Base-by-base conservation (phyloP, 2,329 filamentous ascomycete species). In the Colletotrichum shisoi region DNA sequence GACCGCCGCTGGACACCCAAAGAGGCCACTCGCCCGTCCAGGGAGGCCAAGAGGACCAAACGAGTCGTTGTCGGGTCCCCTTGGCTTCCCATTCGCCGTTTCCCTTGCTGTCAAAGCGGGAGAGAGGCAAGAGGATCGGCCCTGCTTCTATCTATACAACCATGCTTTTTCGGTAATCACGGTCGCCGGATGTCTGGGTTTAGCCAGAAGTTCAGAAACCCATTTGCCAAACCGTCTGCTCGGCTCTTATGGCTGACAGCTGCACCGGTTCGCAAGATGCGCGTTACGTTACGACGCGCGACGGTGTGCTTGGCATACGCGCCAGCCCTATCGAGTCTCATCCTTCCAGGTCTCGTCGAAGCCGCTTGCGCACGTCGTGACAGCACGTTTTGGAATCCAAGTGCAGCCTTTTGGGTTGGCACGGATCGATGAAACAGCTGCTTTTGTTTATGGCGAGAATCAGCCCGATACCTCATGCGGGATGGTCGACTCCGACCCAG, bases 241-340 rank as follows among this genome's bases (percentile, higher is more conserved):
- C 42, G 13, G 37, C 51, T n/a, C 40, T 37, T 40, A 21, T 39
- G 42, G 44, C 42, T 56, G 54, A 59, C 52, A 63, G 46, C 39
- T 53, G 59, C 63, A 57, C 19, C 52, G n/a, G 42, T 52, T 40
- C 61, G 53, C 19, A 13, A 39, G n/a, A 40, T 27, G n/a, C 15
- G n/a, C 51, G 57, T 62, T 48, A 61, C 58, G 58, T 62, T 62
- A 51, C 51, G 57, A 51, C 52, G 17, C 7, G 24, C 40, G 27
- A 51, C 40, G 31, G 19, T 51, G 21, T 45, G 17, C 52, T 34
- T 45, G 51, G 58, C 40, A 63, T 44, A 19, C 49, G 24, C 13
- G 34, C 57, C 34, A 34, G 57, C 39, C 42, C 62, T 53, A 40
- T 64, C 24, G 49, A 6, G 15, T 19, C 39, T 4, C 24, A 24